These are phyloP conservation scores for Dendrobium chrysotoxum DNA, from an alignment of 106 monocot species.

Conservation along the genomic window DNA sequence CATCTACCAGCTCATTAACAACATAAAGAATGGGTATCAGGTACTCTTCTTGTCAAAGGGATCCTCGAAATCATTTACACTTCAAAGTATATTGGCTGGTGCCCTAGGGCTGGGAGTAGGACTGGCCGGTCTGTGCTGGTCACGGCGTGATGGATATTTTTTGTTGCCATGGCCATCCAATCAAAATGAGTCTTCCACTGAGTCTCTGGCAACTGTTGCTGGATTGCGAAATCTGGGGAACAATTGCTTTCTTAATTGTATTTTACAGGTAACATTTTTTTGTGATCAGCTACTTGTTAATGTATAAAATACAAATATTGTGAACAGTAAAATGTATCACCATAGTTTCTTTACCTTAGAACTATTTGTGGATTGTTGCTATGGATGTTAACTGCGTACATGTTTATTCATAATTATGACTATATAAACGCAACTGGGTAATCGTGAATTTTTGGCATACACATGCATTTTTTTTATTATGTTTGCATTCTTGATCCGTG, in stretches of 20 bases:
- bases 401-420: background rate
- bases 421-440: too few relatives aligned
- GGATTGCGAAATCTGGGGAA: constrained; percentile 82
- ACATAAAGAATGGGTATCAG: constrained; percentile 1
- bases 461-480: too few relatives aligned
- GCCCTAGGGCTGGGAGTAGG: constrained; percentile 53
- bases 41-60: background rate
- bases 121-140: constrained; percentile 38
- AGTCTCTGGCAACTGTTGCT: constrained; percentile 28
- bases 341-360: background rate
- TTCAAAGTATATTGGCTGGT: constrained; percentile 28
- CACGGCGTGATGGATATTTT: constrained; percentile 23
- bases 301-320: background rate
- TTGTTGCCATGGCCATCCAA: constrained; percentile 14
- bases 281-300: background rate
- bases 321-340: background rate
- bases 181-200: constrained; percentile 13
- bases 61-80: background rate
- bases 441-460: too few relatives aligned
- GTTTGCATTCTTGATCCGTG: too few relatives aligned
- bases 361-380: background rate
- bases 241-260: constrained; percentile 89
- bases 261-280: constrained; percentile 60
- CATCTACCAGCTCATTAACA: background rate
- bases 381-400: background rate